Evolutionary conservation across 148 eudicot species (phyloP), one percentile per base, ranked within the genome.

Genomic region (Chenopodium suecicum): DNA sequence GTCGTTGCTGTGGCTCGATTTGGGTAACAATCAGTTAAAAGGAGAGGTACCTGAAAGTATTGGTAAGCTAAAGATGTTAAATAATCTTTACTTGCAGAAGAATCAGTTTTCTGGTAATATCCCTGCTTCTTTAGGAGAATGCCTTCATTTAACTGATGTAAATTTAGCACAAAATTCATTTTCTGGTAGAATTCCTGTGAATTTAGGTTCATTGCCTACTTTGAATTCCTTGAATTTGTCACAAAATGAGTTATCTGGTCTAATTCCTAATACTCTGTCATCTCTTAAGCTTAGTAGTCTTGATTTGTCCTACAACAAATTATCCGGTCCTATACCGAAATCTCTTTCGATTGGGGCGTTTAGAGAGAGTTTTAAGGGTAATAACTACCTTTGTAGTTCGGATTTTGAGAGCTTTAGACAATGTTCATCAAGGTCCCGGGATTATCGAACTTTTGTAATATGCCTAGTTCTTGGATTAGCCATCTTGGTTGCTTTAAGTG

Each of bases 201-300:
- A 90, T 1, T 77, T 96, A 20, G 99, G 99, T 9, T 85, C 90
- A 13, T 78, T 96, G n/a, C 91, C 85, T 10, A 78, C 84, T 17
- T 85, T 96, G 20, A 94, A 89, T 80, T 89, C 92, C 11, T 76
- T 96, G 76, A 92, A 96, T 76, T 75, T 96, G 79, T 94, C 99
- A 2, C 67, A 74, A 20, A 96, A 96, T 80, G 78, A 80, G 68
- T 87, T 96, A 31, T 88, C 93, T 5, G 99, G 99, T 79, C 75
- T 50, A 50, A 92, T 96, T 52, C 99, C 99, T 0, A 79, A 14
- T 64, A 88, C 89, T 12, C 73, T 94, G 25, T 83, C 95, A 0
- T 90, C 95, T 2, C 74, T 90, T 56, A 89, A 74, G 81, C 86
- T 96, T n/a, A 94, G 89, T 78, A 87, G 91, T 19, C 86, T 96